Evolutionary conservation across 345 rosid species (phyloP), one percentile per base, ranked within the genome.

Genomic region (Citrus cavaleriei): DNA sequence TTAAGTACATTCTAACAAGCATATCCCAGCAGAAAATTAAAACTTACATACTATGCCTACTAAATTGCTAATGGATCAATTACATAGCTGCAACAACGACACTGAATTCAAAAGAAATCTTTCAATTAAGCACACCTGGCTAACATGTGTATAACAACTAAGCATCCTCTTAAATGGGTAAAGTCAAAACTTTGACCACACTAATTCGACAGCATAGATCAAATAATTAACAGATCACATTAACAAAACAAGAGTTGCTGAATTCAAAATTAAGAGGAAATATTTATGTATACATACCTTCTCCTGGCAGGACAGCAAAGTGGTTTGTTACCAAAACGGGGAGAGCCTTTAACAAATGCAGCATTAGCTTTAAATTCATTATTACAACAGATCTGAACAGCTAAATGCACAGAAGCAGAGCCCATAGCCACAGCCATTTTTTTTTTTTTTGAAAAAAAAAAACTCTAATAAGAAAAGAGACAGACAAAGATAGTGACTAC

Each of bases 351-450:
- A 22, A 59, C 25, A 72, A 66, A 49, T 61, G 77, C 69, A 59
- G 70, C 28, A 72, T 72, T 71, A 58, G 80, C 77, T 46, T 85
- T 82, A 61, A 37, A 61, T 27, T 58, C 82, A n/a, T 73, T 66
- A 54, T 76, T 10, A 10, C 60, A 62, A 24, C 18, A 40, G 21
- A 51, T 75, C 70, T 77, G 73, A 51, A 81, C 77, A 38, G 78
- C 57, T 21, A 74, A 76, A 75, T 78, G 78, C 19, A 75, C 82
- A 35, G 88, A 83, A 57, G 83, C 82, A 30, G 88, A 85, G 24
- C 91, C 89, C 88, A 90, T 76, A 67, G 91, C 68, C 35, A 77
- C 80, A 75, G 88, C 86, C 90, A 89, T 88, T 80, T 37, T 37
- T 37, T 37, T 37, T 37, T 37, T 37, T 37, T 1, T 30, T 30